Evolutionary conservation across 768 basidiomycete species (phyloP), one percentile per base, ranked within the genome.

Genomic region (Rhodotorula kratochvilovae): DNA sequence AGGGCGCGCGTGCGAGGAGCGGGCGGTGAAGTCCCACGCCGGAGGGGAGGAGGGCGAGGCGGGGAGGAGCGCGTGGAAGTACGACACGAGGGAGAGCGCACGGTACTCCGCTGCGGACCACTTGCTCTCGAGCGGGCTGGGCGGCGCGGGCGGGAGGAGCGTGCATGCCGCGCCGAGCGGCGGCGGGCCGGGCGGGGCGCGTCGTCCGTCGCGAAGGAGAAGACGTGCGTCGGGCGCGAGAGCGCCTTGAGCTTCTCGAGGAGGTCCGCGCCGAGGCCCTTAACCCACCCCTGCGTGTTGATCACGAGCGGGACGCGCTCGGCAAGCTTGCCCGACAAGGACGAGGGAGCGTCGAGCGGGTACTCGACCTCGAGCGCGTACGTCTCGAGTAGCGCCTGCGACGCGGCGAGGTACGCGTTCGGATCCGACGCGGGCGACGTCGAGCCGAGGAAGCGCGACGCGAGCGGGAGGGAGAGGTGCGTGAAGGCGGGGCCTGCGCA

Each of bases 231-330:
- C 0, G 90, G 86, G 33, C 85, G 82, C 10, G 87, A 81, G 45
- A 87, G 81, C 17, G 85, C 85, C 75, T 93, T 88, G 59, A 99
- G 88, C 71, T 85, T 85, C 23, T 78, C 79, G 4, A 87, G 85
- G 19, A 98, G 81, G 76, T 95, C 90, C 25, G 87, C 88, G 6
- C 95, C 95, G 5, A 96, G 86, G 13, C 95, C 95, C 79, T 94
- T 97, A 11, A 86, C 86, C 95, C 95, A 99, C 4, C 95, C 95
- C 87, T 95, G 94, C 0, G 91, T 97, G 79, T 98, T 99, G 63
- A 98, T 85, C 25, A 97, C 86, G 27, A 97, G 85, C 0, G 95
- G 95, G 10, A 93, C 86, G 36, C 81, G 70, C 60, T 89, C 87
- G 12, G 78, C 76, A 33, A 89, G 84, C 53, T 54, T 66, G 35